Base-by-base conservation (phyloP, 176 grass and related monocot genomes). In the Otatea glauca region DNA sequence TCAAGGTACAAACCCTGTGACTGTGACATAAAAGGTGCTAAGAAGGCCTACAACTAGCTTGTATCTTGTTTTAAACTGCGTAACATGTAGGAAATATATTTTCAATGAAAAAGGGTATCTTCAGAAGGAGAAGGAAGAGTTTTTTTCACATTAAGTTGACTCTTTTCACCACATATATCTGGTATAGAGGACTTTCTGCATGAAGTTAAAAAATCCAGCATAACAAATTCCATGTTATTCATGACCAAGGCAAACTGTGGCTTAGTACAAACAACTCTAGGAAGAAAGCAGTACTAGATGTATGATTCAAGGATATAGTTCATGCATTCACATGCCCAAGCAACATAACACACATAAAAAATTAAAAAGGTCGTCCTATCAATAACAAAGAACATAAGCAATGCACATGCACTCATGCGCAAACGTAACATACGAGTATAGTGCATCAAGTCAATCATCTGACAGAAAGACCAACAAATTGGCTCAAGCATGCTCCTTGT, bases 361-460 rank as follows among this genome's bases (percentile, higher is more conserved):
- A 67, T 44, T 10, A 12, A 47, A 35, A 13, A 35, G 12, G 2
- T 48, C 9, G 37, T 14, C 68, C 24, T 80, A n/a, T 24, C 10
- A 16, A 39, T 78, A 48, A 79, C 27, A 21, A 83, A 67, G 53
- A 10, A 60, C 23, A 65, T 7, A 83, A 78, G 18, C 32, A 77
- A 64, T 24, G 56, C 44, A 78, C 56, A 43, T 56, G 7, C 18
- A 84, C 15, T 63, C 74, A 77, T 70, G 81, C 74, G 68, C 37
- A 71, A 73, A 84, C 9, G 37, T 56, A 44, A 23, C 65, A 54
- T n/a, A 41, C 4, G 18, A 54, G 54, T 58, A 74, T 74, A 58
- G 71, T 48, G 18, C 64, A 83, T 71, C 21, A 32, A 77, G 5
- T 58, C 25, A 45, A n/a, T 84, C 37, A 79, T 72, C 67, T 72